phyloP scores from a whole-genome alignment of 495 filamentous ascomycete species.

The Pyrenopolyporus hunteri region DNA sequence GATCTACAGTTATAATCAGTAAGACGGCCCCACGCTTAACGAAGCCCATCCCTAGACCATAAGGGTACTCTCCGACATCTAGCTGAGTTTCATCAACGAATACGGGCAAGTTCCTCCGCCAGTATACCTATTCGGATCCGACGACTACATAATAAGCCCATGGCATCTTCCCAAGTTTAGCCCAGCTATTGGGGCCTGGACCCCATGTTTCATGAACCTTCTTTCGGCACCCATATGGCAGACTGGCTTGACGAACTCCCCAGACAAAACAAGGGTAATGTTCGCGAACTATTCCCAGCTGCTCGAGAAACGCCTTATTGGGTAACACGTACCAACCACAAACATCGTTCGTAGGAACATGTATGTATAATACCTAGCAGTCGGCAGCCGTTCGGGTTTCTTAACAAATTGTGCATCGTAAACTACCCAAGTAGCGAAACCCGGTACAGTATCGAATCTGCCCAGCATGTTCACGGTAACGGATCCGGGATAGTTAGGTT shows the following conservation, averaged over 20 bases:
- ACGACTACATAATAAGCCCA: constrained; percentile 1
- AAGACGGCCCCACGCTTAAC: constrained; percentile 19
- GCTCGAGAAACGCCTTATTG: background rate
- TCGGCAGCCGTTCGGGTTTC: constrained; percentile 12
- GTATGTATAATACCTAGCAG: constrained; percentile 28
- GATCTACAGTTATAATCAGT: constrained; percentile 19
- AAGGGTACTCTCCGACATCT: constrained; percentile 7
- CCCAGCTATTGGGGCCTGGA: constrained; percentile 8
- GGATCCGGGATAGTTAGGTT: background rate
- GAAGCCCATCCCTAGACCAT: constrained; percentile 1
- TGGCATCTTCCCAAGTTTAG: constrained; percentile 5
- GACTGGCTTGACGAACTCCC: constrained; percentile 1
- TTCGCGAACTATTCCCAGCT: background rate
- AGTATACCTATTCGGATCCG: background rate
- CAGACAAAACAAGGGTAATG: constrained; percentile 11
- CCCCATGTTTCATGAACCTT: constrained; percentile 33
- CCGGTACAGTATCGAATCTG: constrained; percentile 6
- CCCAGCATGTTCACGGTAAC: background rate
- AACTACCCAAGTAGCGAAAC: constrained; percentile 16
- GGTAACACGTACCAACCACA: constrained; percentile 1
- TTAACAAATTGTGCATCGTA: constrained; percentile 18
- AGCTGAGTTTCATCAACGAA: background rate
- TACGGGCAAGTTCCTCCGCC: constrained; percentile 9
- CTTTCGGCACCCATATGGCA: constrained; percentile 19
- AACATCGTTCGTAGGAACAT: constrained; percentile 2